These are phyloP conservation scores for Podaxis rugospora DNA, from an alignment of 768 basidiomycete species.

Conservation along the genomic window DNA sequence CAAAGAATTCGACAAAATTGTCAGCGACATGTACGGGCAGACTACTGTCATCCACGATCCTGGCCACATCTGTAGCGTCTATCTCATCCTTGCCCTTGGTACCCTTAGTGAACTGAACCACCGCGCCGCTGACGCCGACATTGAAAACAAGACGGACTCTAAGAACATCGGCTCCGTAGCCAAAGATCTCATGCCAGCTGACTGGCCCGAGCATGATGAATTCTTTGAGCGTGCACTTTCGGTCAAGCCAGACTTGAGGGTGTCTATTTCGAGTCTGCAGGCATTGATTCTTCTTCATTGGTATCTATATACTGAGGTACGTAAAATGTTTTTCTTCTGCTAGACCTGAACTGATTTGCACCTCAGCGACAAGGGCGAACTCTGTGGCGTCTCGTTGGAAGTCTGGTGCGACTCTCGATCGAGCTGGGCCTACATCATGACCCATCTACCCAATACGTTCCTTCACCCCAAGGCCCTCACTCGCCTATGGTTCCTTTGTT, in stretches of 20 bases:
- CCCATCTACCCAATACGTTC: constrained; percentile 57
- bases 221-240: constrained; percentile 78
- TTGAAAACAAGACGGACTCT: constrained; percentile 31
- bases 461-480: constrained; percentile 23
- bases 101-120: constrained; percentile 81
- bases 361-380: constrained; percentile 81
- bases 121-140: constrained; percentile 50
- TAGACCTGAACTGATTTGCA: constrained; percentile 7
- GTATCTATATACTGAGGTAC: constrained; percentile 86
- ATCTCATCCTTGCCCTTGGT: constrained; percentile 74
- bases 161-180: constrained; percentile 18
- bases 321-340: constrained; percentile 13
- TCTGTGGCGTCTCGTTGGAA: constrained; percentile 84
- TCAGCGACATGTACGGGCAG: constrained; percentile 65
- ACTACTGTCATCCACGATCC: constrained; percentile 53
- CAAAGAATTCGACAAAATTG: constrained; percentile 58
- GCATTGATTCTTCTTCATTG: constrained; percentile 82
- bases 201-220: constrained; percentile 81
- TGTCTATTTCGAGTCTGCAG: constrained; percentile 79
- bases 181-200: constrained; percentile 58
- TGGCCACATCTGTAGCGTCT: constrained; percentile 74
- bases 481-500: constrained; percentile 34
- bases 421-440: constrained; percentile 88
- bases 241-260: constrained; percentile 78
- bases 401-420: constrained; percentile 74